Base-by-base conservation (phyloP, 129 eudicot genomes). In the Pulicaria dysenterica region DNA sequence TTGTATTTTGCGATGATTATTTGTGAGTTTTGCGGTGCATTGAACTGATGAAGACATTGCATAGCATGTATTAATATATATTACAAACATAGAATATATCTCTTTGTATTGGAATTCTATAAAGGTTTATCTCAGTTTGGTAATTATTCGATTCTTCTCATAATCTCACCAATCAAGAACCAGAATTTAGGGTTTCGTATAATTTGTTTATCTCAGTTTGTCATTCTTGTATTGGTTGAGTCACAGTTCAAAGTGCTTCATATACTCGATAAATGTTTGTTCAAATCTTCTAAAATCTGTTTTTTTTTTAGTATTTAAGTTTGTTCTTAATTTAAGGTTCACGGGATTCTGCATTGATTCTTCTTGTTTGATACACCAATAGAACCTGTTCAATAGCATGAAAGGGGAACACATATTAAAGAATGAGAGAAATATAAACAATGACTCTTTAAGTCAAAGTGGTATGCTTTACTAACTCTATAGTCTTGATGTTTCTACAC, bases 131-230 rank as follows among this genome's bases (percentile, higher is more conserved):
- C 31, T 24, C 31, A 24, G 31, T 67, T 60, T 67, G 74, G 61
- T 57, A 74, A 67, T 76, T 67, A 74, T 78, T 78, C 82, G 82
- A 78, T 78, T 70, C 82, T 63, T 78, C 59, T 15, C 77, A 70
- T 62, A n/a, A n/a, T n/a, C n/a, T n/a, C n/a, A n/a, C n/a, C 53
- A 78, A 70, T 62, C 65, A 61, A 70, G 58, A 61, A 42, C 62
- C 71, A 46, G 39, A 69, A 61, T 42, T 8, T 58, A 68, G 72
- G 72, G 66, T 78, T 71, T 70, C 13, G 47, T 49, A 59, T 46
- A 34, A 4, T 51, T 44, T 59, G 44, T 78, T 61, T 42, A 70
- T 63, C 48, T 60, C 59, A 70, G n/a, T n/a, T n/a, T n/a, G n/a
- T n/a, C n/a, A n/a, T n/a, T n/a, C n/a, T n/a, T n/a, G n/a, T n/a